These are phyloP conservation scores for Viola odorata DNA, from an alignment of 345 rosid genomes.

Conservation along the genomic window DNA sequence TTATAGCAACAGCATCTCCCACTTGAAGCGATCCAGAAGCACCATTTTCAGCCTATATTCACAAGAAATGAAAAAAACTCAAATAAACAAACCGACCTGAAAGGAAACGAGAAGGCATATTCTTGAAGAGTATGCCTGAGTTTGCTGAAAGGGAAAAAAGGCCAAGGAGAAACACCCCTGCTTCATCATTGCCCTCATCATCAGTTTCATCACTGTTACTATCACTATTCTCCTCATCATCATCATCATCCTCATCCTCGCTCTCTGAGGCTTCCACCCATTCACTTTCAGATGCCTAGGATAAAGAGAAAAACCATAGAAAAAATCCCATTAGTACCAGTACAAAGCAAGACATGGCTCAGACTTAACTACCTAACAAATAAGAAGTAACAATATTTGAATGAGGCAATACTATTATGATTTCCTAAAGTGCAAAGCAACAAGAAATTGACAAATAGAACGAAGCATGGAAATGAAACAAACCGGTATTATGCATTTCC, in stretches of 20 bases:
- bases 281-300: constrained; percentile 85
- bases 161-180: constrained; percentile 29
- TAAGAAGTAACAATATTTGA: no score
- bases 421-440: constrained; percentile 1
- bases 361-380: no score
- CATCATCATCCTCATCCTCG: constrained; percentile 71
- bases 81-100: not conserved
- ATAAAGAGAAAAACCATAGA: constrained; percentile 4
- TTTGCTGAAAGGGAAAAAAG: constrained; percentile 7
- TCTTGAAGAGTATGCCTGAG: not conserved
- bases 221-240: constrained; percentile 39
- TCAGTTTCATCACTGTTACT: constrained; percentile 48
- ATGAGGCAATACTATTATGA: no score
- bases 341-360: no score
- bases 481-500: constrained; percentile 97
- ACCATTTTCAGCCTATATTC: constrained; percentile 34
- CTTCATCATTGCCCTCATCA: constrained; percentile 43
- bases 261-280: constrained; percentile 88
- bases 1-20: constrained; percentile 86
- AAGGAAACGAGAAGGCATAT: not conserved
- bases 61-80: not conserved
- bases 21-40: constrained; percentile 42
- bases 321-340: no score
- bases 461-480: constrained; percentile 30
- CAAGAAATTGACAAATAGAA: not conserved